Conservation (phyloP, 495 filamentous ascomycete genomes). For the Friedmanniomyces endolithicus region DNA sequence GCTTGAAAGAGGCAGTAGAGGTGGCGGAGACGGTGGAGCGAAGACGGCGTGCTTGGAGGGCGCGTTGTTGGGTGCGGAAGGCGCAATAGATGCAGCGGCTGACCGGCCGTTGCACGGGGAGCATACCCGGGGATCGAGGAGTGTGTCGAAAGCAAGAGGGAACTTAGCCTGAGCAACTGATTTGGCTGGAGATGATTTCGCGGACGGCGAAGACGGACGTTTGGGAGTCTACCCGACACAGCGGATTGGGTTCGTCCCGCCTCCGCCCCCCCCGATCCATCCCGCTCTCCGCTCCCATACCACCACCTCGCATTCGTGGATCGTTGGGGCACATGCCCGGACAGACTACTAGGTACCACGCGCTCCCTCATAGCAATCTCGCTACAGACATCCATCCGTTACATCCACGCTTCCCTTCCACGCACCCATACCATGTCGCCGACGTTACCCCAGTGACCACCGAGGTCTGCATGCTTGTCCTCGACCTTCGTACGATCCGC, state of each 20-base stretch:
- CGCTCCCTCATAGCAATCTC: no score
- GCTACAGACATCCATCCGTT: no score
- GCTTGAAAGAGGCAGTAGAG: not conserved
- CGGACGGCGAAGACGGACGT: not conserved
- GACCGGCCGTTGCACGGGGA: not conserved
- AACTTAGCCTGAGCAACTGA: no score
- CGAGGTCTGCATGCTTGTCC: not conserved
- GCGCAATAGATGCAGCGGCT: slow-evolving; percentile 24
- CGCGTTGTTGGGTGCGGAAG: slow-evolving; percentile 17
- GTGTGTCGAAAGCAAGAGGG: not conserved
- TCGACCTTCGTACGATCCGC: not conserved
- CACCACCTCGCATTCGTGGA: no score
- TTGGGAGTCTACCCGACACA: not conserved
- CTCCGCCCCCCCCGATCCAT: not conserved
- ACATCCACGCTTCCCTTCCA: no score
- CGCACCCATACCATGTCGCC: no score
- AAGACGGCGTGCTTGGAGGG: slow-evolving; percentile 12
- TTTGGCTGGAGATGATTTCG: not conserved
- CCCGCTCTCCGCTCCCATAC: not conserved
- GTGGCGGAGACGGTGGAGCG: not conserved
- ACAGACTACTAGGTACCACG: not conserved
- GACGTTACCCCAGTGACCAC: not conserved
- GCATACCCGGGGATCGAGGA: not conserved
- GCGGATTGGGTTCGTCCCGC: not conserved
- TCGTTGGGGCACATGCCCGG: no score